Base-by-base conservation (phyloP, 106 monocot species). In the Gastrodia elata region DNA sequence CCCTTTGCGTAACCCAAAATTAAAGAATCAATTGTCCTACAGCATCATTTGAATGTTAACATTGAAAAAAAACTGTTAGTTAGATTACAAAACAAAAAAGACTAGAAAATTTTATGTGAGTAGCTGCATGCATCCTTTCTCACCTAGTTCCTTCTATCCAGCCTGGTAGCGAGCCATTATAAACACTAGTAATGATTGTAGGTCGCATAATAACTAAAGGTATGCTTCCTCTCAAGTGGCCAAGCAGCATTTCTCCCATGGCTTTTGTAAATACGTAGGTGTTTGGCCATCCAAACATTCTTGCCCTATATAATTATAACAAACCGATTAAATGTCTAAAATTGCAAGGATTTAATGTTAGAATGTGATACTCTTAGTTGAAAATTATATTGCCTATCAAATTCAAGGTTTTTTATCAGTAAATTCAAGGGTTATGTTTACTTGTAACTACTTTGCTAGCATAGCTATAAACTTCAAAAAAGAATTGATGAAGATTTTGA, bases 251-350 rank as follows among this genome's bases (percentile, higher is more conserved):
- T 78, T 90, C 89, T 42, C 80, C 89, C 81, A 90, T 76, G 38
- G 89, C 89, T 75, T 90, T 90, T 40, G 89, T 86, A 72, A 86
- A 86, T 8, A 90, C 89, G 44, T 90, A 90, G 20, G 89, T 90
- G 44, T 90, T 90, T 64, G 89, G 86, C 89, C 89, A 90, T 2
- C 89, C 89, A 73, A 73, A 86, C 69, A 34, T 20, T 38, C 77
- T 84, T 20, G 89, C 83, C 79, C 89, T 81, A 40, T 27, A 22
- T 38, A 3, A 70, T 37, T 20, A 70, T 27, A 39, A n/a, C n/a
- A 39, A 39, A 16, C 22, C 7, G 22, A 43, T 43, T 43, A 6
- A 16, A 70, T 36, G 22, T 3, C 33, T 33, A 70, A 37, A 70
- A n/a, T n/a, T n/a, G n/a, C n/a, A n/a, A n/a, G n/a, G n/a, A 67